phyloP scores from a whole-genome alignment of 2,329 filamentous ascomycete genomes.

The Teratosphaeria destructans region DNA sequence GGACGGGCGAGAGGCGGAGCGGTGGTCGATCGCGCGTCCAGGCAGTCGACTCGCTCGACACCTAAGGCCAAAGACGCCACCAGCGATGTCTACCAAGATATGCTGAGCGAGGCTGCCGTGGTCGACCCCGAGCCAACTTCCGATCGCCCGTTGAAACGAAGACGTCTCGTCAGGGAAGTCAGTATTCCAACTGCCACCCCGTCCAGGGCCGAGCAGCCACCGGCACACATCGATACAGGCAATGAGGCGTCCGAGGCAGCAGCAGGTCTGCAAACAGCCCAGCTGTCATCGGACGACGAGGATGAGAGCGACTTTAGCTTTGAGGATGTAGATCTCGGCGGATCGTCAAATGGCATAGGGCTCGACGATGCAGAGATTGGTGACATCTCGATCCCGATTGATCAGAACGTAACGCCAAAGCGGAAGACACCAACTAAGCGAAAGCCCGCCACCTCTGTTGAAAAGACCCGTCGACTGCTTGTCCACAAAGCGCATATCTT shows the following conservation, averaged over 20 bases:
- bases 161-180: slow-evolving; percentile 8
- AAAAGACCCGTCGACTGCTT: slow-evolving; percentile 54
- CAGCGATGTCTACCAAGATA: slow-evolving; percentile 18
- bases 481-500: slow-evolving; percentile 82
- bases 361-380: slow-evolving; percentile 20
- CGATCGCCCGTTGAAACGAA: slow-evolving; percentile 19
- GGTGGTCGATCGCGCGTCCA: background rate
- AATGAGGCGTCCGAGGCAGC: background rate
- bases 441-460: slow-evolving; percentile 45
- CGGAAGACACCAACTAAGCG: slow-evolving; percentile 30
- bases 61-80: slow-evolving; percentile 2
- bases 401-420: slow-evolving; percentile 24
- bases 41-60: slow-evolving; percentile 2
- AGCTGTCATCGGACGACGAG: slow-evolving; percentile 28
- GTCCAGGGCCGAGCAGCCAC: background rate
- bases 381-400: slow-evolving; percentile 33
- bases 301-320: slow-evolving; percentile 50
- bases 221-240: background rate
- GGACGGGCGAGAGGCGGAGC: slow-evolving; percentile 14
- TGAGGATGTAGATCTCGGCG: slow-evolving; percentile 47
- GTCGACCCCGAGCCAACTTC: slow-evolving; percentile 3
- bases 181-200: background rate
- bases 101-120: slow-evolving; percentile 20
- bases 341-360: slow-evolving; percentile 14
- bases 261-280: slow-evolving; percentile 16